A percentile compares a stretch with the other conserved stretches of the same genome.
These are phyloP conservation scores for Prunus salicina DNA, from an alignment of 306 rosid genomes.

Conservation along the genomic window DNA sequence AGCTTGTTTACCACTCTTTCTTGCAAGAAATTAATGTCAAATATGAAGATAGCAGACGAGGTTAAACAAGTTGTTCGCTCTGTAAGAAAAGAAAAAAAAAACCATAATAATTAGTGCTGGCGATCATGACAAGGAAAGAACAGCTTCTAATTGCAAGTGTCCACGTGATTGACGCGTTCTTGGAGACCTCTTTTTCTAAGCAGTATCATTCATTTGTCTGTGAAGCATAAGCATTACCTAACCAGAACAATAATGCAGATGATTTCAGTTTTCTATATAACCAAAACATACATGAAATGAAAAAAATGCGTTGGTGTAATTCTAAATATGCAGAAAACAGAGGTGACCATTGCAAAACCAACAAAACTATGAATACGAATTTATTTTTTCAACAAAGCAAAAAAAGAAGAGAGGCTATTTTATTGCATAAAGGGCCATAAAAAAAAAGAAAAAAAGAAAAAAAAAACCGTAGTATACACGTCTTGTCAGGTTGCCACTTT, in stretches of 20 bases:
- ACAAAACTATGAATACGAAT: background rate
- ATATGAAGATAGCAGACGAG: too few species aligned
- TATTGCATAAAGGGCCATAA: background rate
- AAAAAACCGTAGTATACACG: slow-evolving; percentile 29
- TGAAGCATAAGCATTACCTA: too few species aligned
- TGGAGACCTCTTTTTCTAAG: background rate
- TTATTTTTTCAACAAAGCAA: background rate
- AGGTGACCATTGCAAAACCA: background rate
- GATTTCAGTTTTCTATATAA: too few species aligned
- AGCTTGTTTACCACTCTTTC: background rate
- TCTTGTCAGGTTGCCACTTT: slow-evolving; percentile 44
- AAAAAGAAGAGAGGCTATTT: background rate
- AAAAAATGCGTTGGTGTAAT: background rate
- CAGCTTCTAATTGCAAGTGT: background rate
- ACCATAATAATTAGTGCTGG: background rate
- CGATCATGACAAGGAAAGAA: background rate
- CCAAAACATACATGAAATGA: background rate
- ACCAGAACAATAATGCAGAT: too few species aligned
- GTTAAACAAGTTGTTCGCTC: too few species aligned
- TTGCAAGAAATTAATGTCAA: too few species aligned
- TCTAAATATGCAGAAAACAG: background rate
- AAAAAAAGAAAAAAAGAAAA: background rate
- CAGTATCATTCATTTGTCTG: background rate
- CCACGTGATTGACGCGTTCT: too few species aligned
- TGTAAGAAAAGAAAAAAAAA: too few species aligned